These are phyloP conservation scores for Adansonia digitata DNA, from an alignment of 345 rosid genomes.

Conservation along the genomic window DNA sequence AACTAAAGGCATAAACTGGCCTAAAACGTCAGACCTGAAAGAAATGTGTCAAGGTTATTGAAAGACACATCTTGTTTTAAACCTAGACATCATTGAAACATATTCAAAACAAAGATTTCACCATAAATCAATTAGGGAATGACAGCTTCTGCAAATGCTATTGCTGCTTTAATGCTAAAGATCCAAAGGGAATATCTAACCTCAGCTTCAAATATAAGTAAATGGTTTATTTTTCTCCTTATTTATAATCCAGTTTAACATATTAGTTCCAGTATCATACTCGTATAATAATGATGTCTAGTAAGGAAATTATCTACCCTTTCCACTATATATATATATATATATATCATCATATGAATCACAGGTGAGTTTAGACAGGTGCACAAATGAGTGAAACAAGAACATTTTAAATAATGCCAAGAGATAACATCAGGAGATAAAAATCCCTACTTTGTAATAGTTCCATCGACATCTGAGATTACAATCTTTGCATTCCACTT, in stretches of 20 bases:
- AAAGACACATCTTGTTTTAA: background rate
- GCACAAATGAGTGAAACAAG: background rate
- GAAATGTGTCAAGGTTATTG: constrained; percentile 17
- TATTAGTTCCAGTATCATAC: background rate
- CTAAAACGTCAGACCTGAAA: constrained; percentile 91
- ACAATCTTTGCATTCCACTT: constrained; percentile 90
- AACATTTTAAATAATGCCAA: background rate
- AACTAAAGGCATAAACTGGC: constrained; percentile 96
- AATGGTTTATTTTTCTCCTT: background rate
- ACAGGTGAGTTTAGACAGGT: background rate
- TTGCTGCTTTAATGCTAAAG: constrained; percentile 8
- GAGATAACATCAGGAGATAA: background rate
- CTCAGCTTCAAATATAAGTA: background rate
- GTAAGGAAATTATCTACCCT: background rate
- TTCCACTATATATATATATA: background rate
- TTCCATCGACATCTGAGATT: constrained; percentile 95
- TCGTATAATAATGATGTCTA: background rate
- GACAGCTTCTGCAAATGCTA: background rate
- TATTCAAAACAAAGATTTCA: background rate
- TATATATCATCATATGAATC: background rate
- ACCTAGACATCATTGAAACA: background rate
- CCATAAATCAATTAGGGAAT: background rate
- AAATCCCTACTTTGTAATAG: constrained; percentile 74
- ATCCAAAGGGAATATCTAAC: background rate
- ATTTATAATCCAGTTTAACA: background rate